Evolutionary conservation across 768 basidiomycete genomes (phyloP).

Genomic region (Serendipita vermifera): DNA sequence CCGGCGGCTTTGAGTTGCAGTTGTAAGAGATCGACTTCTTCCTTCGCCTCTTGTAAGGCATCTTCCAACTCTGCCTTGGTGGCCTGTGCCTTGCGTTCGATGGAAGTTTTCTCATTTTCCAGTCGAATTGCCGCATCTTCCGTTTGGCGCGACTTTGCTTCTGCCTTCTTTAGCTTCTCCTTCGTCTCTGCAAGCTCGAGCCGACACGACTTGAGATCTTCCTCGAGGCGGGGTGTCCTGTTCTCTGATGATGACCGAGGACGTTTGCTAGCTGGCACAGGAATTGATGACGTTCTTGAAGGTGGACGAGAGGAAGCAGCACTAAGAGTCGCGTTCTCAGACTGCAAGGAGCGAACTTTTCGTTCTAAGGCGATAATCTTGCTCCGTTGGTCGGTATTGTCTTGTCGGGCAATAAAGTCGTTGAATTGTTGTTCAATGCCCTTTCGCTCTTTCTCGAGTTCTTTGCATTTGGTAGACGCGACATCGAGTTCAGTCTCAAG

Average conservation of each 20-base stretch:
- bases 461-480: not conserved
- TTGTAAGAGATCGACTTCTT: not conserved
- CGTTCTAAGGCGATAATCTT: not conserved
- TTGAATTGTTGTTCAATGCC: not conserved
- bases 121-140: not conserved
- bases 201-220: not conserved
- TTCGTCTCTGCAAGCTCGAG: not conserved
- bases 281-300: not conserved
- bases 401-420: not conserved
- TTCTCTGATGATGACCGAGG: slow-evolving; percentile 4
- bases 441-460: not conserved
- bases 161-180: not conserved
- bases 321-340: not conserved
- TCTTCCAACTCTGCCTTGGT: not conserved
- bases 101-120: not conserved
- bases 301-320: not conserved
- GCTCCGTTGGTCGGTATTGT: not conserved
- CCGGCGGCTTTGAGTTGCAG: not conserved
- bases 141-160: not conserved
- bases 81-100: not conserved
- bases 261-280: not conserved
- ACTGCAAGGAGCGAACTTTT: not conserved
- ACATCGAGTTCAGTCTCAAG: not conserved
- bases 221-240: not conserved
- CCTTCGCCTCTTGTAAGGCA: not conserved